Percentiles rank a stretch among this genome's conserved stretches.
phyloP scores from a whole-genome alignment of 2,329 filamentous ascomycete species.

The Botrytis fragariae region DNA sequence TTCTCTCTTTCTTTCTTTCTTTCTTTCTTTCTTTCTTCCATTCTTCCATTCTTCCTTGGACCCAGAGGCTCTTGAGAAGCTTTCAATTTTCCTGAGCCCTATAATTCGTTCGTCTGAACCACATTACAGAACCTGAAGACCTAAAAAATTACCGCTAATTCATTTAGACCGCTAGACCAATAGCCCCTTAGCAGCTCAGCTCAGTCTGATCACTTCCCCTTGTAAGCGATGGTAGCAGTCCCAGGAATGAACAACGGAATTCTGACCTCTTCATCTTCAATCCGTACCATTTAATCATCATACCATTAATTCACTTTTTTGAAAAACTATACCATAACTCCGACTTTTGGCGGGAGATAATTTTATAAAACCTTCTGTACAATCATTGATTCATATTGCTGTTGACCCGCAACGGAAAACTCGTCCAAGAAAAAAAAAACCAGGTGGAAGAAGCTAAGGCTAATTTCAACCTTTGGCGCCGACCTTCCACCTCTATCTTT shows the following conservation, averaged over 20 bases:
- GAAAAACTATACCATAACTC: not conserved
- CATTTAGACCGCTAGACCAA: not conserved
- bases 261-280: slow-evolving; percentile 14
- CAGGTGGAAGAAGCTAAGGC: slow-evolving; percentile 16
- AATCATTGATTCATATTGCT: slow-evolving; percentile 9
- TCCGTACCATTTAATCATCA: not conserved
- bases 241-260: slow-evolving; percentile 14
- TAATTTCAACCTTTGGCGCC: slow-evolving; percentile 25
- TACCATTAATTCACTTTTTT: slow-evolving; percentile 8
- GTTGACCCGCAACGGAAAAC: slow-evolving; percentile 18
- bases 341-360: not conserved
- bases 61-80: not conserved
- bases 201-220: slow-evolving; percentile 8
- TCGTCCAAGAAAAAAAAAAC: slow-evolving; percentile 16
- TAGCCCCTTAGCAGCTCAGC: slow-evolving; percentile 7
- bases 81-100: not conserved
- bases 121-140: not conserved
- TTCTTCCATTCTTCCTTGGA: too few species aligned
- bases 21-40: not conserved
- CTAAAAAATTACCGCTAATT: not conserved
- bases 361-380: not conserved
- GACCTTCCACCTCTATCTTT: slow-evolving; percentile 17
- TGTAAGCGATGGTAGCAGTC: slow-evolving; percentile 6
- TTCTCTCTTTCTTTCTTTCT: not conserved
- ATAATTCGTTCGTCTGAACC: not conserved